Evolutionary conservation across 306 rosid genomes (phyloP).

Genomic region (Canavalia gladiata): DNA sequence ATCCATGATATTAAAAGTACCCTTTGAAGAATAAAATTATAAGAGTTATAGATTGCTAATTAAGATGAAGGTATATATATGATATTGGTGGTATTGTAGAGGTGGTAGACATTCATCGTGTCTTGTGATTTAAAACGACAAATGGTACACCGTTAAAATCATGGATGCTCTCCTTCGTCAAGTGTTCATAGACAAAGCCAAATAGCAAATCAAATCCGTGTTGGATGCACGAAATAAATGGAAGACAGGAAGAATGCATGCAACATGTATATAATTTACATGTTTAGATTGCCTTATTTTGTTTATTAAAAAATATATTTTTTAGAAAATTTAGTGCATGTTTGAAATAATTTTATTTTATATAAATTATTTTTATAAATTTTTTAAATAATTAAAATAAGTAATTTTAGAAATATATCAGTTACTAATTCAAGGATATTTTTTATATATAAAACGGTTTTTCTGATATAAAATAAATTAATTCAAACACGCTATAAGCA

Average conservation of each 20-base stretch:
- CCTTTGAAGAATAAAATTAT: too few species aligned
- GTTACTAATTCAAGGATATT: background rate
- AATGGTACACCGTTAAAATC: background rate
- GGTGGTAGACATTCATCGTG: background rate
- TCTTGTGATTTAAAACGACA: background rate
- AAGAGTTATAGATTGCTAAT: too few species aligned
- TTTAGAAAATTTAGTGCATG: too few species aligned
- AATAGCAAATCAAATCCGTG: background rate
- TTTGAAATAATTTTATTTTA: background rate
- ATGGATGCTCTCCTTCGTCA: background rate
- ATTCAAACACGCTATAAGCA: background rate
- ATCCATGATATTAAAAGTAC: too few species aligned
- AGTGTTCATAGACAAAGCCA: background rate
- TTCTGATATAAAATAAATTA: background rate
- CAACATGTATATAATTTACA: background rate
- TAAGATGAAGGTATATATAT: too few species aligned
- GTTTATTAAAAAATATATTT: background rate
- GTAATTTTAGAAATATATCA: background rate
- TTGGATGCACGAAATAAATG: background rate
- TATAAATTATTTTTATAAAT: background rate
- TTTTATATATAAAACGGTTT: background rate
- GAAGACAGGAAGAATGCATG: slow-evolving; percentile 11
- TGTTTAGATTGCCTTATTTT: background rate
- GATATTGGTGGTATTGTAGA: too few species aligned
- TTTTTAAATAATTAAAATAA: background rate